These are phyloP conservation scores for Zygoascus bituminiphila DNA, from an alignment of 805 yeast species.

Conservation along the genomic window DNA sequence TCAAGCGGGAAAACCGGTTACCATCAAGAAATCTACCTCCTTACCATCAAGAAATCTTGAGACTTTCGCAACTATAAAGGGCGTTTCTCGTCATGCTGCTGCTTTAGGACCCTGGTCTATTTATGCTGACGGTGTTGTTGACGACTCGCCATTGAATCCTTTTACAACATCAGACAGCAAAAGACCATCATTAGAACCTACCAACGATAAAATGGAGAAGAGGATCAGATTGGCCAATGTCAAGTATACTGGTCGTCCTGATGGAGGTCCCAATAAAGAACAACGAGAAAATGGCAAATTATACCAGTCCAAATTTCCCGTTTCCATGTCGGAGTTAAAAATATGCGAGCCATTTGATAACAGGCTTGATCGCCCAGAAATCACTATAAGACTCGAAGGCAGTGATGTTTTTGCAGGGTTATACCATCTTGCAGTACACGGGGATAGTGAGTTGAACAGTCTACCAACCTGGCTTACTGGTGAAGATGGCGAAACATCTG, in stretches of 20 bases:
- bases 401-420: conserved; percentile 71
- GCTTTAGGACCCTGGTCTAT: conserved; percentile 64
- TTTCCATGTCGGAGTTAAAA: conserved; percentile 13
- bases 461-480: conserved; percentile 78
- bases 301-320: conserved; percentile 11
- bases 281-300: background rate
- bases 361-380: background rate
- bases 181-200: conserved; percentile 5
- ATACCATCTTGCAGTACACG: conserved; percentile 52
- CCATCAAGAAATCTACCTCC: conserved; percentile 31
- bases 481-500: conserved; percentile 51
- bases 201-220: conserved; percentile 11
- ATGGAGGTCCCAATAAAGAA: background rate
- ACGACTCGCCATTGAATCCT: conserved; percentile 51
- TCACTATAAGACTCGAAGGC: conserved; percentile 41
- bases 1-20: conserved; percentile 36
- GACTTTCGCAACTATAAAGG: conserved; percentile 49
- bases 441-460: conserved; percentile 41
- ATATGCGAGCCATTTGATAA: conserved; percentile 5
- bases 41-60: conserved; percentile 41
- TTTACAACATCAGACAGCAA: conserved; percentile 15
- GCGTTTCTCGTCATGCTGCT: conserved; percentile 52
- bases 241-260: conserved; percentile 49
- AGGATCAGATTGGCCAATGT: conserved; percentile 42
- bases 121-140: conserved; percentile 62